These are phyloP conservation scores for Mortierella sp. DNA, from an alignment of 371 early-diverging fungal species.

Conservation along the genomic window DNA sequence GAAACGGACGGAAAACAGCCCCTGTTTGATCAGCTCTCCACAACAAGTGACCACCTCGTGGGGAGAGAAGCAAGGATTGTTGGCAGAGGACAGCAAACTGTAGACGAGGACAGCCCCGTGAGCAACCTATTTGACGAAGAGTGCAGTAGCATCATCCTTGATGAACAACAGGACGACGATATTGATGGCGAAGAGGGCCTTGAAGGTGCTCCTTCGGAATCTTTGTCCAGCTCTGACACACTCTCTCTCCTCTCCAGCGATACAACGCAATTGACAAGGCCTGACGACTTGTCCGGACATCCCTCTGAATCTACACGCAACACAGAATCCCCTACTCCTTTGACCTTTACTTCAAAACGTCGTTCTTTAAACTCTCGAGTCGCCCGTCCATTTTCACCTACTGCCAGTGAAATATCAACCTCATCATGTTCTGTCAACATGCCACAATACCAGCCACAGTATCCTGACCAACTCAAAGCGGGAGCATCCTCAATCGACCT, in stretches of 20 bases:
- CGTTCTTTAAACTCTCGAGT: conserved; percentile 2
- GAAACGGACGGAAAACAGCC: conserved; percentile 28
- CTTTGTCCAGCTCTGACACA: conserved; percentile 40
- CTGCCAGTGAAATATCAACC: conserved; percentile 11
- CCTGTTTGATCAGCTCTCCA: conserved; percentile 17
- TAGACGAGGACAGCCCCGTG: conserved; percentile 14
- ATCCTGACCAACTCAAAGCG: background rate
- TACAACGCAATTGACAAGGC: conserved; percentile 40
- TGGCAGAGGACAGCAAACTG: background rate
- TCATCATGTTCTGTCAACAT: background rate
- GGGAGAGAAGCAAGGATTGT: background rate
- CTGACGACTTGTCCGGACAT: conserved; percentile 8
- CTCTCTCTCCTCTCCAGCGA: conserved; percentile 35
- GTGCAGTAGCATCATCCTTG: conserved; percentile 13
- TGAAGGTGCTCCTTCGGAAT: conserved; percentile 23
- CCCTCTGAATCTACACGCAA: conserved; percentile 6
- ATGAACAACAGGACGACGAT: conserved; percentile 4
- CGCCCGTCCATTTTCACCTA: conserved; percentile 28
- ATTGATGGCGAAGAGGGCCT: conserved; percentile 25
- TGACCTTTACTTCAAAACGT: conserved; percentile 2
- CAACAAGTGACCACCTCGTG: conserved; percentile 7
- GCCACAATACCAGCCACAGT: conserved; percentile 14
- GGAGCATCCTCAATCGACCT: background rate
- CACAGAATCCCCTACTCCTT: background rate
- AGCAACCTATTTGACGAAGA: conserved; percentile 17